Evolutionary conservation across 2,329 filamentous ascomycete genomes (phyloP).

Genomic region (Fusarium solani-melongenae): DNA sequence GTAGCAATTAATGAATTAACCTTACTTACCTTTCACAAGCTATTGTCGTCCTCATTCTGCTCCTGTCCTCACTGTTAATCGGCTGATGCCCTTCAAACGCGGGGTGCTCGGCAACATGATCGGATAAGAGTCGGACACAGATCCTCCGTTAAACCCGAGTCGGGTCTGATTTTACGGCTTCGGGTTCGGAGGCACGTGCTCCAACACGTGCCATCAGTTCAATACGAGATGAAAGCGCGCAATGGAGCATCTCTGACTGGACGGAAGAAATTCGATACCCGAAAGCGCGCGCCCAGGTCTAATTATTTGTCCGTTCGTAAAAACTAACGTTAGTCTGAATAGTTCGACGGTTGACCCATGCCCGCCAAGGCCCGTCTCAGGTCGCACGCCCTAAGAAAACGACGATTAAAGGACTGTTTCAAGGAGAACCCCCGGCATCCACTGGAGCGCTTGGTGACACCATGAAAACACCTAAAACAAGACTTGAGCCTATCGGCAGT

Average conservation of each 20-base stretch:
- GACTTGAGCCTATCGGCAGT: neutral
- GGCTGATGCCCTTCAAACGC: neutral
- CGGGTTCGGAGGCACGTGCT: neutral
- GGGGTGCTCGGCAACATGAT: conserved; percentile 16
- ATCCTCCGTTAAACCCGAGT: conserved; percentile 12
- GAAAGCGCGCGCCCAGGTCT: neutral
- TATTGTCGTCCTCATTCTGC: conserved; percentile 37
- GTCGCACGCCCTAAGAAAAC: neutral
- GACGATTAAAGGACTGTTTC: conserved; percentile 21
- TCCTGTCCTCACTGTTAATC: neutral
- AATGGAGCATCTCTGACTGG: neutral
- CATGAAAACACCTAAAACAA: neutral
- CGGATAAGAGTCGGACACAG: neutral
- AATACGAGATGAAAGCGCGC: neutral
- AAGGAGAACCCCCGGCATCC: neutral
- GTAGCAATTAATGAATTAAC: neutral
- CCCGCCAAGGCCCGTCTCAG: conserved; percentile 6
- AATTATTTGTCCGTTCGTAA: neutral
- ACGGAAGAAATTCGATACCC: conserved; percentile 1
- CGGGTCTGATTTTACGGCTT: conserved; percentile 17
- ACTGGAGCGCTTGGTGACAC: neutral
- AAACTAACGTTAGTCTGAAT: neutral
- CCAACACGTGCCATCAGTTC: neutral
- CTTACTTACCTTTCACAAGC: conserved; percentile 41
- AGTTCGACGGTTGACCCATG: neutral